Evolutionary conservation across 2,329 filamentous ascomycete genomes (phyloP).

Genomic region (Colletotrichum incanum): DNA sequence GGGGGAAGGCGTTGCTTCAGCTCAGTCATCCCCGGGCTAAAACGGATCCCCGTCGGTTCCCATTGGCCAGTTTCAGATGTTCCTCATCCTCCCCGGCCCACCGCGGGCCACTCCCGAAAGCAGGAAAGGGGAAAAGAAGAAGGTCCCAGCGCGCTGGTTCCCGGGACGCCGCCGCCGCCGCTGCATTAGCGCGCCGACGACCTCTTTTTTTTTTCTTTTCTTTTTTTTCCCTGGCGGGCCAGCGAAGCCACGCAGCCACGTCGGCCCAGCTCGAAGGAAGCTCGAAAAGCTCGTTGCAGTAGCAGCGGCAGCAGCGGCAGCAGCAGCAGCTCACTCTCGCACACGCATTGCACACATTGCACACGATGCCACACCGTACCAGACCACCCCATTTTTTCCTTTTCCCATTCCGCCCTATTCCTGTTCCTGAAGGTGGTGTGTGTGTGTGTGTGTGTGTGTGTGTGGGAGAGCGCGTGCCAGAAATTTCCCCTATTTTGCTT

Average conservation of each 20-base stretch:
- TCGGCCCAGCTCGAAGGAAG: background rate
- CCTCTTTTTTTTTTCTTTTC: background rate
- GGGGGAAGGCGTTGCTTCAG: background rate
- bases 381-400: conserved; percentile 13
- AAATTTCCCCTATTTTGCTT: background rate
- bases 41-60: background rate
- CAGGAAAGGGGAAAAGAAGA: conserved; percentile 16
- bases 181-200: conserved; percentile 34
- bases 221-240: background rate
- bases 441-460: background rate
- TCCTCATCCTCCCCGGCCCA: conserved; percentile 8
- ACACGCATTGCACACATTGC: background rate
- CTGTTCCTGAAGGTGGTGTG: background rate
- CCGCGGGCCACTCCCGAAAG: conserved; percentile 41
- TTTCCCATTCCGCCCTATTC: background rate
- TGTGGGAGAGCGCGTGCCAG: background rate
- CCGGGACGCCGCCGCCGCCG: conserved; percentile 39
- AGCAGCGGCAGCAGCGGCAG: background rate
- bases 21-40: background rate
- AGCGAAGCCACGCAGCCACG: conserved; percentile 4
- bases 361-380: background rate
- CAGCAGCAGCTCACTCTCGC: background rate
- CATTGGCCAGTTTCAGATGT: conserved; percentile 5
- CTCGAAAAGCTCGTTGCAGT: too few species aligned
- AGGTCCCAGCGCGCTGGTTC: conserved; percentile 43